phyloP scores from a whole-genome alignment of 1,284 basidiomycete genomes.

The Tremellales sp. region DNA sequence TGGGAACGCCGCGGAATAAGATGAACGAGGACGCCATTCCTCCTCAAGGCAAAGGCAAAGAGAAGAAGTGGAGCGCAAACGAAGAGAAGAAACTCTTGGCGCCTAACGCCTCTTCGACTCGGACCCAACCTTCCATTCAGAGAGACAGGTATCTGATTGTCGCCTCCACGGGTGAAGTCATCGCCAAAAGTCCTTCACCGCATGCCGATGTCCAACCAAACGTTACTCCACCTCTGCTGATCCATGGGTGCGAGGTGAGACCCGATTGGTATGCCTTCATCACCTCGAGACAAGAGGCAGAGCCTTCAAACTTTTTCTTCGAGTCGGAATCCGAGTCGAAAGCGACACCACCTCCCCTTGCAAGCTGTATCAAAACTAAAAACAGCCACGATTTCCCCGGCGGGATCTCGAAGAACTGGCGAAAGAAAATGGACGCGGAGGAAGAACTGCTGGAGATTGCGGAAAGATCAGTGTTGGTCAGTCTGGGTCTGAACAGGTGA shows the following conservation, averaged over 20 bases:
- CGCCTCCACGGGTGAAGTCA: conserved; percentile 22
- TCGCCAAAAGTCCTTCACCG: conserved; percentile 5
- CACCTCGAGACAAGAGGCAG: no score
- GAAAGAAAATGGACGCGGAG: conserved; percentile 2
- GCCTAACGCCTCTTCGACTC: no score
- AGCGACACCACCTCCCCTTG: background rate
- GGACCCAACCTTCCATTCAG: background rate
- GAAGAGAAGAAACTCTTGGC: no score
- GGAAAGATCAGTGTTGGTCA: conserved; percentile 23
- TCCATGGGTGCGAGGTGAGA: conserved; percentile 19
- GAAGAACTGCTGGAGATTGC: conserved; percentile 14
- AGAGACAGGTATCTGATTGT: conserved; percentile 12
- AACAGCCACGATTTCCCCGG: conserved; percentile 16
- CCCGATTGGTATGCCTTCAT: conserved; percentile 29
- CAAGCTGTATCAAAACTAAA: conserved; percentile 26
- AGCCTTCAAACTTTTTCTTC: no score
- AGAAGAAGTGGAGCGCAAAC: background rate
- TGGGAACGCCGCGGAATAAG: background rate
- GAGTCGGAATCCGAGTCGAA: no score
- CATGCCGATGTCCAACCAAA: background rate
- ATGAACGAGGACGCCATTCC: background rate
- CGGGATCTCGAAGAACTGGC: conserved; percentile 28
- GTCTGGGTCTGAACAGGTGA: conserved; percentile 35
- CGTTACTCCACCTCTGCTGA: background rate
- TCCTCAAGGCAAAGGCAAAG: no score